Evolutionary conservation across 2,329 filamentous ascomycete species (phyloP).

Genomic region (Neodidymelliopsis sp.): DNA sequence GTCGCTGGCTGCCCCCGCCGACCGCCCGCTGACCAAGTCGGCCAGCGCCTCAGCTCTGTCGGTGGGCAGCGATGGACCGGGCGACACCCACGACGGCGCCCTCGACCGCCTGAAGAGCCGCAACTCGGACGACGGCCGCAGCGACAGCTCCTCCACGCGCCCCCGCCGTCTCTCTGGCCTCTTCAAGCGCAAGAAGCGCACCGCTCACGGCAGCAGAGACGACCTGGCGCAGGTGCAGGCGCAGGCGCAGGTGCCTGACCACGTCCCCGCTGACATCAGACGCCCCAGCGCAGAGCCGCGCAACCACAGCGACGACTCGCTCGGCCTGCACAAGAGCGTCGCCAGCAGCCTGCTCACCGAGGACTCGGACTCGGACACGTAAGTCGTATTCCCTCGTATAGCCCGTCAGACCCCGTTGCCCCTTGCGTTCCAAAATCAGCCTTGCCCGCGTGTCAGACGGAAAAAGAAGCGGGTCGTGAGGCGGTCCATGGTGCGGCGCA

Average conservation of each 20-base stretch:
- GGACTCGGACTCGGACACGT: constrained; percentile 59
- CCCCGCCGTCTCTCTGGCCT: constrained; percentile 61
- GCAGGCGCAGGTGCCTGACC: constrained; percentile 3
- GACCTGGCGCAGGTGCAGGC: constrained; percentile 30
- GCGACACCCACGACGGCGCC: constrained; percentile 48
- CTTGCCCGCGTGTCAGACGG: constrained; percentile 7
- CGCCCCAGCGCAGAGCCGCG: constrained; percentile 22
- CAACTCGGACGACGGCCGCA: constrained; percentile 50
- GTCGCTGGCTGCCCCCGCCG: constrained; percentile 34
- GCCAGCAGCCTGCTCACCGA: constrained; percentile 59
- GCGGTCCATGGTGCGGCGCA: constrained; percentile 1
- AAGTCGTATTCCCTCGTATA: constrained; percentile 45
- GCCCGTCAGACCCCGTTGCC: constrained; percentile 9
- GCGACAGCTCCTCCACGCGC: constrained; percentile 50
- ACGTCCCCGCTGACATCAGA: constrained; percentile 17
- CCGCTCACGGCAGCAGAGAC: constrained; percentile 40
- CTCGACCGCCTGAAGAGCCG: constrained; percentile 52
- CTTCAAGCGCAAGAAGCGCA: constrained; percentile 56
- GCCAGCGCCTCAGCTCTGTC: constrained; percentile 40
- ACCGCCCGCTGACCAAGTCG: constrained; percentile 32
- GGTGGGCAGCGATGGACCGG: constrained; percentile 38
- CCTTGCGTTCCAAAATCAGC: constrained; percentile 10
- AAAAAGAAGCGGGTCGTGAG: constrained; percentile 1
- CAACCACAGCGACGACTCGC: constrained; percentile 51
- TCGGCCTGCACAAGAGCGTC: constrained; percentile 53